Evolutionary conservation across 352 stramenopile genomes (phyloP).

Genomic region (Phytophthora chlamydospora): DNA sequence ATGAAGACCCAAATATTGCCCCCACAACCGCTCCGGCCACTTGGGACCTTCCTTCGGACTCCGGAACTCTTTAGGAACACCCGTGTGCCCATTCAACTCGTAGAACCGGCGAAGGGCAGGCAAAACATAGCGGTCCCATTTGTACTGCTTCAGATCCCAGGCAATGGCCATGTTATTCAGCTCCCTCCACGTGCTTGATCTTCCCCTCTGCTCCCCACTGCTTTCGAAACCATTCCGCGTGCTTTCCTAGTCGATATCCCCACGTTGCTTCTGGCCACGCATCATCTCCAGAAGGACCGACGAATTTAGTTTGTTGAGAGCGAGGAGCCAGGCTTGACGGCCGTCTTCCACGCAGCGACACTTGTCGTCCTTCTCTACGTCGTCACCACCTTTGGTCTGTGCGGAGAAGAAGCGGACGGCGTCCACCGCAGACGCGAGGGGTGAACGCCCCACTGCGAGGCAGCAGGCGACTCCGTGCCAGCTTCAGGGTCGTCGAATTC

Average conservation of each 20-base stretch:
- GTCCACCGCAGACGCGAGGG: too few species aligned
- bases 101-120: conserved; percentile 8
- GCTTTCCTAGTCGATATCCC: conserved; percentile 17
- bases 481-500: too few species aligned
- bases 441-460: too few species aligned
- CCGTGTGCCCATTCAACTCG: conserved; percentile 18
- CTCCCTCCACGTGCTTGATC: too few species aligned
- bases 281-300: conserved; percentile 3
- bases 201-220: background rate
- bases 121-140: conserved; percentile 20
- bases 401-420: too few species aligned
- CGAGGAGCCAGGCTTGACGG: conserved; percentile 1
- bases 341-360: too few species aligned
- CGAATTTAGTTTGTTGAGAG: conserved; percentile 8
- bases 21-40: conserved; percentile 45
- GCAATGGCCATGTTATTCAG: too few species aligned
- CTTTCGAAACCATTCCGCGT: conserved; percentile 12
- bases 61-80: conserved; percentile 69
- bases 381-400: too few species aligned
- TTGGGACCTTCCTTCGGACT: conserved; percentile 19
- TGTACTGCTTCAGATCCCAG: conserved; percentile 8
- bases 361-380: too few species aligned
- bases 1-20: conserved; percentile 30
- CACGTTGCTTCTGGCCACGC: conserved; percentile 2
- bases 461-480: too few species aligned